Evolutionary conservation across 2,329 filamentous ascomycete genomes (phyloP), one percentile per base, ranked within the genome.

Genomic region (Zalaria obscura): DNA sequence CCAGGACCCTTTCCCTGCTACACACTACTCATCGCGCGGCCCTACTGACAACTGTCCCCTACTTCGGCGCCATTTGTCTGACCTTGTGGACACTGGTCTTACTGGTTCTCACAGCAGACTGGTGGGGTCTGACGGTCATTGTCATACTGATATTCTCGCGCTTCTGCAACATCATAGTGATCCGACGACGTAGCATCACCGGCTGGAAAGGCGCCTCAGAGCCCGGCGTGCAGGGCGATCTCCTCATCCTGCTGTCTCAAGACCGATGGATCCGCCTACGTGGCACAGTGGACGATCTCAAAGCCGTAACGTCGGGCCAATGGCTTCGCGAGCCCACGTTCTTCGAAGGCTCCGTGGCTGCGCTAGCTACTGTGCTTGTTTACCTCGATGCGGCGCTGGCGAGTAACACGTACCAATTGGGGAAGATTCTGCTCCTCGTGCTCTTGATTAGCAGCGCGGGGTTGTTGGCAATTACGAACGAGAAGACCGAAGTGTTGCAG

Each of bases 331-430:
- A 67, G 33, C 67, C 70, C 53, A 73, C 69, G 0, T 56, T 62
- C 26, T 37, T 66, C 2, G 69, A 78, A 47, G 64, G 67, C 27
- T 72, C 69, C 49, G 55, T 73, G 40, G 68, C 71, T 45, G 71
- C 72, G 0, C 52, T 59, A 1, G 68, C 73, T 6, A 77, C 75
- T 47, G 48, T 79, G 37, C 60, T 75, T 42, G 73, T 78, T 3
- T 80, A 76, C 50, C 50, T 75, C 3, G 69, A 70, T 35, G 73
- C 72, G 4, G 67, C 69, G 2, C 55, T 77, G 18, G 68, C 69
- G 43, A 70, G 67, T 7, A 78, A 78, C 52, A 67, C 74, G 43
- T 67, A 65, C 1, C 67, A 73, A 50, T 61, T 61, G 0, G 73
- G 73, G 3, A 66, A 70, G 31, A 55, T 76, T 6, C 57, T 71